Evolutionary conservation across 768 basidiomycete genomes (phyloP).

Genomic region (Neoboletus magnificus): DNA sequence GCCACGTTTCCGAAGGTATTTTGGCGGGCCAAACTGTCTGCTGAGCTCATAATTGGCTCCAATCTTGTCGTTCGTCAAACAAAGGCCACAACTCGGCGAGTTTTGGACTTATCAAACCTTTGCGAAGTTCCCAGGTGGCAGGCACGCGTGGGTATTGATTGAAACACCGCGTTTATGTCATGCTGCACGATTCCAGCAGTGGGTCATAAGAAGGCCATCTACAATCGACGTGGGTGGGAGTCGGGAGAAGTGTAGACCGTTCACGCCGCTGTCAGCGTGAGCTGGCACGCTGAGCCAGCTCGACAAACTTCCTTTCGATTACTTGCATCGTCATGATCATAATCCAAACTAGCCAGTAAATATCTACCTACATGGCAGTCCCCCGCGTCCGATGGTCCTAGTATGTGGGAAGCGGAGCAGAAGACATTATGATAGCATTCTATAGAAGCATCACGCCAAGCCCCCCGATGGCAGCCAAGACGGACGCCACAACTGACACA

Average conservation of each 20-base stretch:
- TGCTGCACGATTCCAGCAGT: too few relatives aligned
- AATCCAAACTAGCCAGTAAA: not conserved
- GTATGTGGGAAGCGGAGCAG: not conserved
- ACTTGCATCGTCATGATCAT: not conserved
- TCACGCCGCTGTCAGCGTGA: too few relatives aligned
- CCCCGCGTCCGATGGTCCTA: not conserved
- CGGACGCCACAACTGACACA: conserved; percentile 2
- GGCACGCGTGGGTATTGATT: too few relatives aligned
- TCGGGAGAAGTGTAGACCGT: too few relatives aligned
- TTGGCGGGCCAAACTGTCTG: not conserved
- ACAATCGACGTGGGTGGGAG: not conserved
- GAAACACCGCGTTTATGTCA: too few relatives aligned
- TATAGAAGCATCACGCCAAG: conserved; percentile 17
- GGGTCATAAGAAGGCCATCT: not conserved
- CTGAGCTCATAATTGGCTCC: not conserved
- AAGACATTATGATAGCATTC: not conserved
- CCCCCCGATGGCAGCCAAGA: conserved; percentile 11
- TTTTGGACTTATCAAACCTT: not conserved
- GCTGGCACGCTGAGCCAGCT: not conserved
- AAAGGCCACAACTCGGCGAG: not conserved
- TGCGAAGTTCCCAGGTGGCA: conserved; percentile 2
- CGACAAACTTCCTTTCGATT: not conserved
- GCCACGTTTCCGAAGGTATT: not conserved
- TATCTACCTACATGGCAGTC: not conserved
- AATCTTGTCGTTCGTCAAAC: not conserved